Conservation (phyloP, 2,329 filamentous ascomycete species). For the Microdochium nivale region DNA sequence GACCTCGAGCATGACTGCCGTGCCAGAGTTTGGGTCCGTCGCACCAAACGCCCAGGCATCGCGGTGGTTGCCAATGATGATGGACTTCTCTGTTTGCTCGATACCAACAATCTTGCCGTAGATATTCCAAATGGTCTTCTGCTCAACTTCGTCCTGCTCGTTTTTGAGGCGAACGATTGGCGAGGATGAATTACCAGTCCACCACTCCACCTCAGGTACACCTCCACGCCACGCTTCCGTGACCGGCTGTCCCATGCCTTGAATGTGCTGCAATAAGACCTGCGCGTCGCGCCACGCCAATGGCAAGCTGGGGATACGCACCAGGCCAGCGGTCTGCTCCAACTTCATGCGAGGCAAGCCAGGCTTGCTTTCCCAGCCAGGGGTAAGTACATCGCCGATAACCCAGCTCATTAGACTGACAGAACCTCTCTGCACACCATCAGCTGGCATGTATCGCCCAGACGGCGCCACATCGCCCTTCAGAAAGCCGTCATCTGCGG, state of each 20-base stretch:
- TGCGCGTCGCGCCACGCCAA: slow-evolving; percentile 86
- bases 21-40: slow-evolving; percentile 77
- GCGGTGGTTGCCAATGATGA: slow-evolving; percentile 88
- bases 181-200: slow-evolving; percentile 68
- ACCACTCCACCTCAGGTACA: slow-evolving; percentile 75
- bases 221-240: slow-evolving; percentile 67
- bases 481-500: slow-evolving; percentile 71
- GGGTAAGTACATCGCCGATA: slow-evolving; percentile 84
- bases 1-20: slow-evolving; percentile 84
- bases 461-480: slow-evolving; percentile 66
- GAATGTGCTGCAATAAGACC: slow-evolving; percentile 63
- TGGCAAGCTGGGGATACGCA: slow-evolving; percentile 82
- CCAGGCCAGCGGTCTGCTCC: slow-evolving; percentile 63
- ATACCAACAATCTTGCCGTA: slow-evolving; percentile 77
- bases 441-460: slow-evolving; percentile 71
- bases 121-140: slow-evolving; percentile 87
- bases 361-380: slow-evolving; percentile 69
- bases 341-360: slow-evolving; percentile 57
- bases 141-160: slow-evolving; percentile 72
- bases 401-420: slow-evolving; percentile 79
- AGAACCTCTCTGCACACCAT: slow-evolving; percentile 73
- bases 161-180: slow-evolving; percentile 78
- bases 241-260: slow-evolving; percentile 64
- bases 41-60: slow-evolving; percentile 90
- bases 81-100: slow-evolving; percentile 73